Evolutionary conservation across 2,329 filamentous ascomycete genomes (phyloP), one percentile per base, ranked within the genome.

Genomic region (Lachnellula arida): DNA sequence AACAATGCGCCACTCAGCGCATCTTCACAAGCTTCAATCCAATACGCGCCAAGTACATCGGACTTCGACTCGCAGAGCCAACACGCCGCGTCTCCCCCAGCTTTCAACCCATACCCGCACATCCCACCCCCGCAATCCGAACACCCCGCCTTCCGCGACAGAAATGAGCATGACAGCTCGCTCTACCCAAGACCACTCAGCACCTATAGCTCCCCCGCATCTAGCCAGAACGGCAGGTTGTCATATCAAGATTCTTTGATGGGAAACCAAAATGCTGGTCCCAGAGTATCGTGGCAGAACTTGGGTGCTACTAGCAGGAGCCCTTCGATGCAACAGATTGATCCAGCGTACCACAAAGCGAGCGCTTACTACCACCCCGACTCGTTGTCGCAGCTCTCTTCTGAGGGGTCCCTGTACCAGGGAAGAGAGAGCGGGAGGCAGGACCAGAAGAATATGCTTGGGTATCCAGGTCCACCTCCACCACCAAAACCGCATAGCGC

Each of bases 111-210:
- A 14, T 46, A 39, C 17, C 46, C 39, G 32, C 46, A 53, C 32
- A 40, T 9, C 11, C 43, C 34, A 47, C 19, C 14, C 15, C 25
- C 46, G 28, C 7, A 32, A 47, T 43, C 49, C 37, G 46, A 46
- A 12, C 47, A 51, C 28, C 23, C 37, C 7, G 46, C 28, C 9
- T 43, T 43, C 23, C 47, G 39, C 39, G 47, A 54, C 3, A 49
- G 32, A 22, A 35, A 25, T 12, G 48, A 40, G 19, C 25, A 57
- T 11, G 54, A 56, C 12, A 19, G 17, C 14, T 53, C 53, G 12
- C 43, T 56, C 7, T 58, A 58, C 42, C 56, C 60, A 9, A 44
- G 50, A 55, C 32, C 58, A 11, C 49, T 62, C 6, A 59, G 46
- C 35, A 22, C 47, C 4, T 50, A 50, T 17, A 60, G 46, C 9